Percentiles rank a stretch among this genome's conserved stretches.
These are phyloP conservation scores for Zygosaccharomyces siamensis DNA, from an alignment of 805 yeast species.

Conservation along the genomic window DNA sequence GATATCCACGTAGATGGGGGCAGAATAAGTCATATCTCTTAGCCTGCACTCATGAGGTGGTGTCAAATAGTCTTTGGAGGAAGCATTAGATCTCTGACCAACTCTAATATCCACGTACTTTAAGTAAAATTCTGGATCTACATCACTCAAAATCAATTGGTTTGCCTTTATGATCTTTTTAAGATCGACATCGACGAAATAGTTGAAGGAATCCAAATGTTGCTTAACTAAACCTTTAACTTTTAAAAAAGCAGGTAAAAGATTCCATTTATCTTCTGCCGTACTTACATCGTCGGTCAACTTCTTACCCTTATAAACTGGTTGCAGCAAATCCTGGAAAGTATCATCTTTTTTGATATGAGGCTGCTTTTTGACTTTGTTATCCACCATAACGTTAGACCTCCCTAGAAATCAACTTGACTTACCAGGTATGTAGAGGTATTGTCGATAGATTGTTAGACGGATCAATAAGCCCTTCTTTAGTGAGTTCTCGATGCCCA, in stretches of 20 bases:
- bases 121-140: slow-evolving; percentile 93
- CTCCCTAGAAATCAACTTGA: neutral
- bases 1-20: slow-evolving; percentile 94
- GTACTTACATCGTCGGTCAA: slow-evolving; percentile 85
- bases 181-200: slow-evolving; percentile 88
- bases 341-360: slow-evolving; percentile 45
- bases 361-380: slow-evolving; percentile 6
- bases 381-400: slow-evolving; percentile 8
- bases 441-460: neutral
- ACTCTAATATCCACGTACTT: slow-evolving; percentile 91
- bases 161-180: slow-evolving; percentile 91
- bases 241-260: slow-evolving; percentile 90
- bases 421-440: neutral
- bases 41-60: slow-evolving; percentile 96
- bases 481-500: slow-evolving; percentile 1
- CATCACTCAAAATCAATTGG: slow-evolving; percentile 83
- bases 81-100: slow-evolving; percentile 66
- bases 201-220: slow-evolving; percentile 96
- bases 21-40: slow-evolving; percentile 89
- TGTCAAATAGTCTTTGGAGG: slow-evolving; percentile 52
- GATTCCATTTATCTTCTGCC: slow-evolving; percentile 94
- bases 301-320: slow-evolving; percentile 78
- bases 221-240: slow-evolving; percentile 96
- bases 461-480: neutral
- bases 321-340: slow-evolving; percentile 72